Evolutionary conservation across 176 grass and related monocot species (phyloP), one percentile per base, ranked within the genome.

Genomic region (Ananas comosus): DNA sequence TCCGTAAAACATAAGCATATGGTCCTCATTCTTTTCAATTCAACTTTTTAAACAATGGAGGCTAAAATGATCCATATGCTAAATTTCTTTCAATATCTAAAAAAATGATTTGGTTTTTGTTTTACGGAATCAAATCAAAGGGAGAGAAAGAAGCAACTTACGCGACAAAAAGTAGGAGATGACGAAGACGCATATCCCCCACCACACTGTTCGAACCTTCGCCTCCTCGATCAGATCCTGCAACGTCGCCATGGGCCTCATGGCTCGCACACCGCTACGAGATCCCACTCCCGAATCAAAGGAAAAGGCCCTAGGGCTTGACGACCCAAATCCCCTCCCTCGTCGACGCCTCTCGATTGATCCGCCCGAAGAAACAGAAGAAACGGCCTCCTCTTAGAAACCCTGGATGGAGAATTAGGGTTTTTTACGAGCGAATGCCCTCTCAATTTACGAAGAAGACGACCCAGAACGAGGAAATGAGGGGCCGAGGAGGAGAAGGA

Each of bases 211-310:
- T 48, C 94, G 94, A 67, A 82, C 63, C 84, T 93, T 99, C 5
- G 66, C 84, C 87, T 99, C 94, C 80, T 99, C 94, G 68, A 99
- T 88, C 82, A 99, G 84, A 93, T 99, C 94, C 48, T 88, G 89
- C 72, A 99, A 64, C 64, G 80, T 88, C 77, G 76, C 78, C 87
- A 99, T 93, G 77, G 84, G 64, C 80, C 66, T 82, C 90, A 81
- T 86, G 25, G 58, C 58, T 56, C 1, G 70, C 19, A 23, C 17
- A 51, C 28, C 65, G 11, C 33, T 42, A 42, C 65, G 12, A 10
- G 21, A 25, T 61, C 23, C 29, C 57, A 19, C 47, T 51, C 59
- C 24, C 22, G 51, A 76, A 6, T 53, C 64, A 68, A 69, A 70
- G 47, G 22, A 56, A 70, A 42, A 7, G 33, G 4, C 17, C 56